Percentiles rank a stretch among this genome's conserved stretches.
phyloP scores from a whole-genome alignment of 2,329 filamentous ascomycete species.

The Sphaerulina vaccinii region DNA sequence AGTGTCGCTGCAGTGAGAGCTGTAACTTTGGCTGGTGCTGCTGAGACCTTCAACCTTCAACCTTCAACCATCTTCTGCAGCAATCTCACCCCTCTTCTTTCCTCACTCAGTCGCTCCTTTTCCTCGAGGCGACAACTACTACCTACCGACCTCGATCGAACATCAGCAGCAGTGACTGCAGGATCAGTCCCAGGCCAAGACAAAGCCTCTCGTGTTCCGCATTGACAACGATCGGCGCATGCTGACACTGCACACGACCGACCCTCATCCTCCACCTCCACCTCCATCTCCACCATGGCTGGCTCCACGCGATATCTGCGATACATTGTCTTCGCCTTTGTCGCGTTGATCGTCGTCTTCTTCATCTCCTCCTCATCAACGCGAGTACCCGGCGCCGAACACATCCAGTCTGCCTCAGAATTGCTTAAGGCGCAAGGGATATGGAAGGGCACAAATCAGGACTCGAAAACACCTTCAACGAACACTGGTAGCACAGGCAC shows the following conservation, averaged over 20 bases:
- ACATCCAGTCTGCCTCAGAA: conserved; percentile 37
- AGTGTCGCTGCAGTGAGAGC: background rate
- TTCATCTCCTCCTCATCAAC: conserved; percentile 69
- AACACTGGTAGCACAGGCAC: conserved; percentile 11
- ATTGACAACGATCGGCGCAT: background rate
- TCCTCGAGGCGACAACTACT: background rate
- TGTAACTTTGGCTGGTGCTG: background rate
- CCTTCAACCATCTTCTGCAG: background rate
- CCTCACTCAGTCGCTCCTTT: background rate
- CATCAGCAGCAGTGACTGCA: background rate
- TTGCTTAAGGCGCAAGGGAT: conserved; percentile 38
- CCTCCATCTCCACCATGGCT: conserved; percentile 52
- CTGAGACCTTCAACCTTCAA: too few species aligned
- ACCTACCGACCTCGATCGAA: background rate
- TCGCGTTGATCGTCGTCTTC: conserved; percentile 79
- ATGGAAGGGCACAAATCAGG: conserved; percentile 27
- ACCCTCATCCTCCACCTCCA: too few species aligned
- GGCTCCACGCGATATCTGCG: conserved; percentile 70
- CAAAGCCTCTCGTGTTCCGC: background rate
- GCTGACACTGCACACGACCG: background rate
- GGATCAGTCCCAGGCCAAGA: background rate
- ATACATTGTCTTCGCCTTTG: conserved; percentile 75
- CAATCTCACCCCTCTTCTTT: background rate
- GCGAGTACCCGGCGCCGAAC: conserved; percentile 35
- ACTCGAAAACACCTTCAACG: conserved; percentile 12